These are phyloP conservation scores for Kwoniella heveanensis DNA, from an alignment of 768 basidiomycete genomes.

Conservation along the genomic window DNA sequence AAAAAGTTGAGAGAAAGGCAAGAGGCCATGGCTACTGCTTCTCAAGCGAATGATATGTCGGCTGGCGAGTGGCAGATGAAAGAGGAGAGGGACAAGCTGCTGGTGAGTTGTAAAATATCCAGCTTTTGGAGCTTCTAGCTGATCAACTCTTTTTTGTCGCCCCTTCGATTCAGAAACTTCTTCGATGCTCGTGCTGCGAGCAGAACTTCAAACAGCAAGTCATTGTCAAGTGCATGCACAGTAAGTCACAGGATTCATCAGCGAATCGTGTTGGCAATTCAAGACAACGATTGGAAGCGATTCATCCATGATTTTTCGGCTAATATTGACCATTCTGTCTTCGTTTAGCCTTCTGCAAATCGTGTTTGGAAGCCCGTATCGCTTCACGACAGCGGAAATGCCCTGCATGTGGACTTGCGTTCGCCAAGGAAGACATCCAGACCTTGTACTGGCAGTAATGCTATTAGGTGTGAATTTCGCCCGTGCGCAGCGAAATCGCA, in stretches of 20 bases:
- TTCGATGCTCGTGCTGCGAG: conserved; percentile 87
- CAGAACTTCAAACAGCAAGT: conserved; percentile 74
- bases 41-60: conserved; percentile 14
- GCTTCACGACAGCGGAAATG: conserved; percentile 90
- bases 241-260: conserved; percentile 63
- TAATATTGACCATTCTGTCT: no score
- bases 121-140: not conserved
- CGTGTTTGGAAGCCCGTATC: conserved; percentile 81
- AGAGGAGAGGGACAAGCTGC: conserved; percentile 48
- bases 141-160: not conserved
- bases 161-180: conserved; percentile 63
- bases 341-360: conserved; percentile 72
- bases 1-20: conserved; percentile 53
- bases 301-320: no score
- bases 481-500: no score
- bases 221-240: conserved; percentile 87
- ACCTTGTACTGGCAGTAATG: conserved; percentile 65
- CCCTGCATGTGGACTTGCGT: conserved; percentile 79
- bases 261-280: conserved; percentile 71
- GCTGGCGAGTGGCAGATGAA: conserved; percentile 37
- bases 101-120: conserved; percentile 46
- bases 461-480: no score
- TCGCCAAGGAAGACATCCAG: conserved; percentile 82
- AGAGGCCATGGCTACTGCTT: conserved; percentile 34
- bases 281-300: no score